Base-by-base conservation (phyloP, 345 rosid species). In the Sonneratia caseolaris region DNA sequence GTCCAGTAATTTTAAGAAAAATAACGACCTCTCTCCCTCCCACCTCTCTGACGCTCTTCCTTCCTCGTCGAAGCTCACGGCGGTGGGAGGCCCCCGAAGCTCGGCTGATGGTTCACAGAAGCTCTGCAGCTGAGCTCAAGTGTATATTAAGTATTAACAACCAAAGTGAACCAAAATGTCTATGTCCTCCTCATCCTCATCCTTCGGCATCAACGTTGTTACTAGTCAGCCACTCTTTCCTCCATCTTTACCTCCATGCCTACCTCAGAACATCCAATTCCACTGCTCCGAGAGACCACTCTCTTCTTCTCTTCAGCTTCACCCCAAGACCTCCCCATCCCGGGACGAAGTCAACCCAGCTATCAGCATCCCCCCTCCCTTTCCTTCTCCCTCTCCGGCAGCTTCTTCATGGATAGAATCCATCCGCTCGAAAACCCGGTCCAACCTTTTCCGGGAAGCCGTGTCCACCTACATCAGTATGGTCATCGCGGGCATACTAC, bases 361-460 rank as follows among this genome's bases (percentile, higher is more conserved):
- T n/a, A 22, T 22, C 35, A 22, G 64, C 35, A n/a, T n/a, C 32
- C 64, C 64, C 13, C 1, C 64, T 57, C 32, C 66, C 18, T 62
- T n/a, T 57, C 35, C 64, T n/a, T 24, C 64, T n/a, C 32, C 66
- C 37, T 62, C 66, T 62, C 19, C 66, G 36, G 32, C 38, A 10
- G 66, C 66, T 13, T 62, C 66, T 57, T 57, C 64, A 82, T 93
- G 98, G 98, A 70, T 83, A 69, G 90, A 89, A 19, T 78, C 81
- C 43, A 80, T 93, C 71, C 87, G 94, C 70, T 83, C 84, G 68
- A 72, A 79, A 51, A 78, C 87, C 73, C 85, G 90, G 21, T 83
- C 91, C 74, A 83, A 76, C 48, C 84, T 76, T 27, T 89, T 88
- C 75, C 86, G 64, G 19, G 89, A 88, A 76, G 92, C 96, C 69